Evolutionary conservation across 2,329 filamentous ascomycete species (phyloP).

Genomic region (Aspergillus jensenii): DNA sequence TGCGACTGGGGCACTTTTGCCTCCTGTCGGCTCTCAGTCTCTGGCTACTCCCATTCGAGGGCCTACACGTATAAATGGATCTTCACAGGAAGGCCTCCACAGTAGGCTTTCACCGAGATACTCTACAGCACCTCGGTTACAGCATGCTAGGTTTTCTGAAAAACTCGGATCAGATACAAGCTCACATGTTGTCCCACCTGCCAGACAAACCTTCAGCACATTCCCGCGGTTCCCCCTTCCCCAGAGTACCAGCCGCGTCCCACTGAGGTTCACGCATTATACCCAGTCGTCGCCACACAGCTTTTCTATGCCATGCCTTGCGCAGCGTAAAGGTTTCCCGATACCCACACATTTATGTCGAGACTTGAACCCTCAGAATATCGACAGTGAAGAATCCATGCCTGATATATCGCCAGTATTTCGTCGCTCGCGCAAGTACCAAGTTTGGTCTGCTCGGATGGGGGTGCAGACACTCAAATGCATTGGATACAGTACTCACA

Average conservation of each 20-base stretch:
- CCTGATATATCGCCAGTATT: background rate
- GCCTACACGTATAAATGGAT: background rate
- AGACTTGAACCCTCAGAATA: background rate
- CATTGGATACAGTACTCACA: slow-evolving; percentile 15
- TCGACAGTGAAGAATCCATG: background rate
- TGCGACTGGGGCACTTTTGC: slow-evolving; percentile 12
- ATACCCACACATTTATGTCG: background rate
- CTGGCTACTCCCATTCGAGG: background rate
- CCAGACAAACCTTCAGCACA: background rate
- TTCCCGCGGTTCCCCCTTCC: background rate
- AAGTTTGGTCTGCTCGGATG: slow-evolving; percentile 40
- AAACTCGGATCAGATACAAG: background rate
- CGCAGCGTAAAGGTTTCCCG: background rate
- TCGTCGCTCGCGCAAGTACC: slow-evolving; percentile 27
- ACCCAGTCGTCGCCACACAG: background rate
- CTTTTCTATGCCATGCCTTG: slow-evolving; percentile 21
- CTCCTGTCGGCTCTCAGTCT: background rate
- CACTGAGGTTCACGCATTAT: background rate
- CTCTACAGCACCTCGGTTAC: background rate
- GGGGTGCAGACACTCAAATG: slow-evolving; percentile 27
- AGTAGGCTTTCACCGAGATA: background rate
- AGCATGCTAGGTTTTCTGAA: background rate
- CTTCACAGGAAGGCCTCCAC: background rate
- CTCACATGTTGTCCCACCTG: background rate
- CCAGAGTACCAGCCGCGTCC: background rate